Evolutionary conservation across 805 yeast genomes (phyloP).

Genomic region (Phaffomyces antillensis): DNA sequence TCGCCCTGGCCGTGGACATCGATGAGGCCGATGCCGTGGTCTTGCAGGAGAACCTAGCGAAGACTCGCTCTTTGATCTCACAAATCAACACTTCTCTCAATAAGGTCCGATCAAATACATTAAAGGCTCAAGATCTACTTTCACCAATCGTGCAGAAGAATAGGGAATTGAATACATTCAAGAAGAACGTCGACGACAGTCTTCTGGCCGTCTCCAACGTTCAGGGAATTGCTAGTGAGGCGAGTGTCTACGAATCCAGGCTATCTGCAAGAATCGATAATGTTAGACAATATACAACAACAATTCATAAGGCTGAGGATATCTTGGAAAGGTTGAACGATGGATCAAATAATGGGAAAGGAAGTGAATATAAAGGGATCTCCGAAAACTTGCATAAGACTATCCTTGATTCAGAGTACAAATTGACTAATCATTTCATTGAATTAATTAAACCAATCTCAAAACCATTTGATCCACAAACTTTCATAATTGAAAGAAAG

Average conservation of each 20-base stretch:
- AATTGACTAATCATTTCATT: slow-evolving; percentile 43
- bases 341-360: slow-evolving; percentile 26
- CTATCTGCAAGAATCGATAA: slow-evolving; percentile 27
- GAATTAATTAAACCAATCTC: slow-evolving; percentile 33
- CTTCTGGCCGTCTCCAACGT: slow-evolving; percentile 38
- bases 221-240: slow-evolving; percentile 43
- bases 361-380: slow-evolving; percentile 58
- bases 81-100: slow-evolving; percentile 49
- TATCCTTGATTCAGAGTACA: slow-evolving; percentile 49
- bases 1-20: slow-evolving; percentile 35
- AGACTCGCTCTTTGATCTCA: slow-evolving; percentile 48
- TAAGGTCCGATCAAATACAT: slow-evolving; percentile 45
- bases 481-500: slow-evolving; percentile 30
- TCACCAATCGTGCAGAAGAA: slow-evolving; percentile 66
- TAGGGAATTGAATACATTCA: slow-evolving; percentile 45
- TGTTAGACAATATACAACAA: slow-evolving; percentile 30
- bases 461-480: slow-evolving; percentile 39
- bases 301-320: slow-evolving; percentile 37
- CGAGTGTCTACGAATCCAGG: slow-evolving; percentile 33
- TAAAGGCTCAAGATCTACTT: slow-evolving; percentile 53
- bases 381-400: slow-evolving; percentile 50
- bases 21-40: slow-evolving; percentile 84
- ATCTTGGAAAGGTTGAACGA: slow-evolving; percentile 31
- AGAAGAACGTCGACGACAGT: slow-evolving; percentile 50
- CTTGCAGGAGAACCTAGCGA: slow-evolving; percentile 62